Evolutionary conservation across 352 stramenopile genomes (phyloP).

Genomic region (Chrysophaeum taylorii): DNA sequence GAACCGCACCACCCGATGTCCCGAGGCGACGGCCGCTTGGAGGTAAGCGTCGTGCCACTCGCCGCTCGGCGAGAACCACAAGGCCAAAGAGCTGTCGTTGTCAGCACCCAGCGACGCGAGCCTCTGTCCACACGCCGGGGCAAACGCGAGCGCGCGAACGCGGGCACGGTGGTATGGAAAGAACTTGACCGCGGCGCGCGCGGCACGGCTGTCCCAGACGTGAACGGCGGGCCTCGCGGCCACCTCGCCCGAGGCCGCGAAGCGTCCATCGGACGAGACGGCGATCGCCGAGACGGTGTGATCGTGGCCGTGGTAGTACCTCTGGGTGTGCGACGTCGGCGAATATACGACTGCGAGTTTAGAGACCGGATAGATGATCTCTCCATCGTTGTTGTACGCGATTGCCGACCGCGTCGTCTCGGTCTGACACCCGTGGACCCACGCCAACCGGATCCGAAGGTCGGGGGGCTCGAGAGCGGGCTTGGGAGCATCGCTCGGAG

Average conservation of each 20-base stretch:
- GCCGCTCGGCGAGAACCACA: conserved; percentile 35
- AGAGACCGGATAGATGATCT: conserved; percentile 25
- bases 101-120: conserved; percentile 42
- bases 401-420: conserved; percentile 23
- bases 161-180: conserved; percentile 49
- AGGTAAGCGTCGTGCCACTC: conserved; percentile 42
- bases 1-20: conserved; percentile 24
- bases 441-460: not conserved
- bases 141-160: conserved; percentile 66
- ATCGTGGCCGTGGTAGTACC: conserved; percentile 28
- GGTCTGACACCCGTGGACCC: conserved; percentile 18
- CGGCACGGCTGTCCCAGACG: conserved; percentile 36
- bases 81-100: conserved; percentile 35
- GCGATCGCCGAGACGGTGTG: conserved; percentile 21
- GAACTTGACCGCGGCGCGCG: conserved; percentile 24
- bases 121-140: conserved; percentile 30
- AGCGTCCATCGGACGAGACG: conserved; percentile 23
- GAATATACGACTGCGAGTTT: conserved; percentile 28
- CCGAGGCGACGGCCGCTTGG: conserved; percentile 12
- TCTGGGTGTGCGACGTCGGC: conserved; percentile 22
- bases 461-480: conserved; percentile 9
- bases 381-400: conserved; percentile 28
- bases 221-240: conserved; percentile 19
- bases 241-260: conserved; percentile 34
- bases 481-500: conserved; percentile 14